Evolutionary conservation across 2,329 filamentous ascomycete genomes (phyloP), one percentile per base, ranked within the genome.

Genomic region (Paecilomyces sp.): DNA sequence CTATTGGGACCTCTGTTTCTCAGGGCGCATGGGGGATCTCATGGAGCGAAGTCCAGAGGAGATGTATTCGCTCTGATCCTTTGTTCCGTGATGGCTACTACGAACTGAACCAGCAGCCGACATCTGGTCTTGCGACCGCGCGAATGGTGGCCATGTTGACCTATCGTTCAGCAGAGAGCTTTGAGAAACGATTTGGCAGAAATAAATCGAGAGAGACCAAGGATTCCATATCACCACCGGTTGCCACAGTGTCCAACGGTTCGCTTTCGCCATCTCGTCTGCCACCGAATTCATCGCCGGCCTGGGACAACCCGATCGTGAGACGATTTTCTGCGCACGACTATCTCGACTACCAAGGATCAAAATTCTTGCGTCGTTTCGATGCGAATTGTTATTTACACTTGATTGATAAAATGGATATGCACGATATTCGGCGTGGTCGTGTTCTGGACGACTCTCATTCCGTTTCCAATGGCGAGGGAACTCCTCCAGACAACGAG

Each of bases 11-110:
- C 5, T 93, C 90, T 7, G 90, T 89, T 66, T 82, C 88, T 51
- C 91, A 94, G 74, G 93, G 90, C 68, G 91, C 91, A 4, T 95
- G 91, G 91, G 88, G 91, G 25, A 95, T 94, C 69, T 92, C 89
- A 75, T 95, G 91, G 91, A 90, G 90, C 51, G 91, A 94, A 73
- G 90, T 90, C 3, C 91, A 95, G 74, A 83, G 91, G 57, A 90
- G 94, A 77, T 92, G 89, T 57, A 72, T 77, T 30, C 71, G 69
- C 55, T 64, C 66, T 0, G 75, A 76, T 58, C 64, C 69, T 3
- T 63, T 61, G 34, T 76, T 72, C 57, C 61, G 67, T 22, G 67
- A 70, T 52, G 75, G 75, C 2, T 68, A 70, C 58, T 76, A 76
- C 56, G 61, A 67, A 9, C 68, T 71, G 2, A 61, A 57, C 1